These are phyloP conservation scores for Coniochaeta pulveracea DNA, from an alignment of 2,329 filamentous ascomycete genomes.

Conservation along the genomic window DNA sequence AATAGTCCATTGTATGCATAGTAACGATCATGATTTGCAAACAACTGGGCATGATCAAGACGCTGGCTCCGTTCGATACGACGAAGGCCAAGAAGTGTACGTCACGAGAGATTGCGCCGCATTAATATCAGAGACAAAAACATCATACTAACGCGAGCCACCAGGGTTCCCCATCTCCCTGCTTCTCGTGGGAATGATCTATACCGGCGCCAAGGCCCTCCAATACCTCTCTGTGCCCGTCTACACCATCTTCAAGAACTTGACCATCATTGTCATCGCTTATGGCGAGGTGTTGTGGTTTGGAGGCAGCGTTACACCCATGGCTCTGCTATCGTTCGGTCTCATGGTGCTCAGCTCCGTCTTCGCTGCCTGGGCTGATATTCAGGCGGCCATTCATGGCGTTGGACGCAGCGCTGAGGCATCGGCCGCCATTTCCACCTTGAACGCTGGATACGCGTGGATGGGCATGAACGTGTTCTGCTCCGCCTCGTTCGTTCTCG, in stretches of 20 bases:
- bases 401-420: conserved; percentile 47
- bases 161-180: conserved; percentile 93
- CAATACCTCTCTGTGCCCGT: conserved; percentile 96
- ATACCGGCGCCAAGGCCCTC: conserved; percentile 89
- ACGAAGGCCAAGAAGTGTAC: conserved; percentile 89
- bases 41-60: conserved; percentile 69
- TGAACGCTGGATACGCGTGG: conserved; percentile 95
- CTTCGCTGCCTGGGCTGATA: conserved; percentile 94
- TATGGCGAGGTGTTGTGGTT: conserved; percentile 99
- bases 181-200: conserved; percentile 97
- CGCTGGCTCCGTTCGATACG: conserved; percentile 67
- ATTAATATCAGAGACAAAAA: background rate
- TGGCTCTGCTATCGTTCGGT: conserved; percentile 86
- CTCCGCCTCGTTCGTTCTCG: conserved; percentile 77
- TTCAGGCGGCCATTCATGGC: conserved; percentile 68
- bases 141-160: background rate
- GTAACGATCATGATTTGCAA: conserved; percentile 75
- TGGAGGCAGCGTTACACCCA: conserved; percentile 76
- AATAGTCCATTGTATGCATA: conserved; percentile 86
- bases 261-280: conserved; percentile 97
- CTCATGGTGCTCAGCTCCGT: conserved; percentile 94
- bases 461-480: conserved; percentile 96
- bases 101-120: no score
- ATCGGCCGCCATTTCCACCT: conserved; percentile 67
- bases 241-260: conserved; percentile 99